Conservation (phyloP, 768 basidiomycete genomes). For the Rhodotorula diobovata region DNA sequence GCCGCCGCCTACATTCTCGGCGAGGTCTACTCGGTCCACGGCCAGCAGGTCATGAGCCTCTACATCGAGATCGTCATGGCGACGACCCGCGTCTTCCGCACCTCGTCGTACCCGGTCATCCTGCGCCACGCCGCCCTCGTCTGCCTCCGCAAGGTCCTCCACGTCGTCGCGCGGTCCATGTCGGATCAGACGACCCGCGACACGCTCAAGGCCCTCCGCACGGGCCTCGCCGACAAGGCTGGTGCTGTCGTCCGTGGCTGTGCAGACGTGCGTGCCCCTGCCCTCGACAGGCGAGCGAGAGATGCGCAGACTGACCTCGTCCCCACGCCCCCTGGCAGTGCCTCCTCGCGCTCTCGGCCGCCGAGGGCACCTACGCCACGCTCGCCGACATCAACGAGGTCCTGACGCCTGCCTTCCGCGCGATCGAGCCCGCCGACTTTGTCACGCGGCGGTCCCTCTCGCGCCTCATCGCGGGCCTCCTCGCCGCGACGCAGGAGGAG, state of each 20-base stretch:
- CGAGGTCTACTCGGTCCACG: constrained; percentile 78
- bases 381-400: constrained; percentile 73
- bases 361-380: constrained; percentile 55
- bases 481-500: constrained; percentile 75
- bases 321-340: not conserved
- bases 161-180: constrained; percentile 73
- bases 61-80: constrained; percentile 74
- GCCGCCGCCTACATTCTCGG: constrained; percentile 52
- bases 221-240: constrained; percentile 72
- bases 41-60: constrained; percentile 92
- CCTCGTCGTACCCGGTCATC: constrained; percentile 74
- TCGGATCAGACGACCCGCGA: constrained; percentile 74
- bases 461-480: constrained; percentile 73
- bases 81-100: constrained; percentile 61
- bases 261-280: constrained; percentile 57
- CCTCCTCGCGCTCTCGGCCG: constrained; percentile 46
- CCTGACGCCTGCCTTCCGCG: constrained; percentile 62
- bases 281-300: too few species aligned
- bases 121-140: constrained; percentile 74
- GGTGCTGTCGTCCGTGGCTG: constrained; percentile 78
- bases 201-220: constrained; percentile 73
- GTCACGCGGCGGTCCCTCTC: constrained; percentile 73
- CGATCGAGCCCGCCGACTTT: constrained; percentile 77
- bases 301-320: not conserved
- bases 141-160: constrained; percentile 72